Evolutionary conservation across 2,329 filamentous ascomycete species (phyloP).

Genomic region (Cordyceps fumosorosea): DNA sequence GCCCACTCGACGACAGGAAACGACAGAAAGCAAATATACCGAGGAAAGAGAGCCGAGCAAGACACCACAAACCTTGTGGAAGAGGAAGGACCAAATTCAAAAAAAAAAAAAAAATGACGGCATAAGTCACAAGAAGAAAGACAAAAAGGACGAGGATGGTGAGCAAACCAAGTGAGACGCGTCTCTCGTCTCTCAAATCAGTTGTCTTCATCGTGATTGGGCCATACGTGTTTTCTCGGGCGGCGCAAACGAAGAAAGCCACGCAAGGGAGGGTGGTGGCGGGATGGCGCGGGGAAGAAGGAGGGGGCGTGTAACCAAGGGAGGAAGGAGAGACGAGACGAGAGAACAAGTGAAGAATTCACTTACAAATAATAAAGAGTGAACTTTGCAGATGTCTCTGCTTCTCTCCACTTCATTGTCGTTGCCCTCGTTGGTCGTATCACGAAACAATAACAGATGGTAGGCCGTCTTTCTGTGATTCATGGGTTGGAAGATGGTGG

Average conservation of each 20-base stretch:
- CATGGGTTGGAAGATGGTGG: too few relatives aligned
- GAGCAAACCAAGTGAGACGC: constrained; percentile 7
- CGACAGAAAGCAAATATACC: neutral
- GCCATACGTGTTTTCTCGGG: neutral
- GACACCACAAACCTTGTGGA: too few relatives aligned
- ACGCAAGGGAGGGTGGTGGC: constrained; percentile 4
- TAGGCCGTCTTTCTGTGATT: too few relatives aligned
- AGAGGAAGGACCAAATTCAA: too few relatives aligned
- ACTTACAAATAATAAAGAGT: neutral
- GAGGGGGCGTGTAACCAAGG: neutral
- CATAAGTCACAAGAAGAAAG: neutral
- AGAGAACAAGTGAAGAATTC: neutral
- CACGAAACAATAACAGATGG: too few relatives aligned
- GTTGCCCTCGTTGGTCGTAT: too few relatives aligned
- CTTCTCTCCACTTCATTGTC: neutral
- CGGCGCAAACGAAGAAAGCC: neutral
- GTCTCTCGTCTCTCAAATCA: neutral
- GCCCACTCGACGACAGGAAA: neutral
- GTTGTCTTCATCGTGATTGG: neutral
- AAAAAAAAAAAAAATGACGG: too few relatives aligned
- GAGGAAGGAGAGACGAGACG: neutral
- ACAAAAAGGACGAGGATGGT: neutral
- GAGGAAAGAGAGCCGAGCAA: too few relatives aligned
- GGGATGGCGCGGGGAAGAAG: neutral
- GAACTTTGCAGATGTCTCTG: neutral